Evolutionary conservation across 768 basidiomycete species (phyloP), one percentile per base, ranked within the genome.

Genomic region (Lactifluus volemus): DNA sequence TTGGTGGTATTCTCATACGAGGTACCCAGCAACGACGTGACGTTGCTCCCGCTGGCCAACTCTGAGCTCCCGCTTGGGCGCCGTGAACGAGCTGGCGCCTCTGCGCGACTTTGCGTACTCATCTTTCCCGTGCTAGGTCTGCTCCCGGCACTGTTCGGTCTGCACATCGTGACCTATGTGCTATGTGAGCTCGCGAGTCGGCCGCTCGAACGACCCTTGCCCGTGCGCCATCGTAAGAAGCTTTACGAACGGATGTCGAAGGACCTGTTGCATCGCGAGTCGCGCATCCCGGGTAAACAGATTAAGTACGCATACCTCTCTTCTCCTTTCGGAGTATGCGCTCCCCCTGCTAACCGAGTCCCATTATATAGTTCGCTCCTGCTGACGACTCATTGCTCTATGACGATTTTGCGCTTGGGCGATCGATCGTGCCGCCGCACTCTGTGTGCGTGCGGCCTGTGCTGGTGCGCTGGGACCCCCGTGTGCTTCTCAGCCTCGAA

Each of bases 91-190:
- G 73, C 79, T 98, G 7, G 84, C 88, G 17, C 86, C 87, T 6
- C 88, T 98, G 60, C 89, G 93, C 68, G 91, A 97, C 70, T 98
- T 98, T 78, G 96, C 34, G 91, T 98, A 11, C 82, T 96, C 41
- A 96, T 98, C 65, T 71, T 98, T 11, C 96, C 96, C 32, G 96
- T 98, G 5, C 79, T 98, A 3, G 92, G 89, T 8, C 89, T 94
- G 0, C 73, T 97, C 8, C 95, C 94, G 0, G 82, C 89, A 2
- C 84, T 96, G 60, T 98, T 99, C 70, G 97, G 95, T 15, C 79
- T 98, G 63, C 81, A 96, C 66, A 86, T 88, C 42, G 89, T 91
- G 19, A 91, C 92, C 0, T 98, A 91, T 69, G 84, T 99, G 59
- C 74, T 95, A 6, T 91, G 89, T 70, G 87, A 87, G 59, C 74